A percentile compares a stretch with the other conserved stretches of the same genome.
Conservation (phyloP, 73 alveolate species). For the Tetrahymena thermophila region DNA sequence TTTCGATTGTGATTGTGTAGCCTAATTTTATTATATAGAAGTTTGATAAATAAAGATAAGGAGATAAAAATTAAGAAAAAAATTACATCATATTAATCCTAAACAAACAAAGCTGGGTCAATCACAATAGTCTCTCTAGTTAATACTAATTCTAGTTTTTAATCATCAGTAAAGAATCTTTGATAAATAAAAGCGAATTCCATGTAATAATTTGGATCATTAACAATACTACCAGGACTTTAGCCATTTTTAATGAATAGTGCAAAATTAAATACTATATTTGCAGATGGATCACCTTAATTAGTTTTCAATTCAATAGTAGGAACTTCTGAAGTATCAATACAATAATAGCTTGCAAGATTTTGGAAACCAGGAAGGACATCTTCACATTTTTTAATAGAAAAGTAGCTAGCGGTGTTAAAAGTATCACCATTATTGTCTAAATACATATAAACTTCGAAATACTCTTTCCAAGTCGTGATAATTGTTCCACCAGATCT, state of each 20-base stretch:
- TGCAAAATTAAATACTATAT: not conserved
- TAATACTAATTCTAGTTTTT: not conserved
- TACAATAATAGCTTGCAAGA: not conserved
- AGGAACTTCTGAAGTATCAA: not conserved
- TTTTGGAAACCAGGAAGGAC: not conserved
- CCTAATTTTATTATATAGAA: not conserved
- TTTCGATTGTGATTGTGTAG: not conserved
- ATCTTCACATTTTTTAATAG: not conserved
- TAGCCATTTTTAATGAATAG: not conserved
- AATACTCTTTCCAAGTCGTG: not conserved
- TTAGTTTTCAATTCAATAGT: not conserved
- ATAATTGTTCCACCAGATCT: not conserved
- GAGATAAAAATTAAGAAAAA: not conserved
- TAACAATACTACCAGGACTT: not conserved
- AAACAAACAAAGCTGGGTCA: not conserved
- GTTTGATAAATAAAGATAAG: not conserved
- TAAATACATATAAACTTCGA: not conserved
- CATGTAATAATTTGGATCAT: not conserved
- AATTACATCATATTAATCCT: not conserved
- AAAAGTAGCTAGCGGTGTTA: not conserved
- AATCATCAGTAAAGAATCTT: not conserved
- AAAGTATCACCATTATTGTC: not conserved
- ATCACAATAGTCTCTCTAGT: not conserved
- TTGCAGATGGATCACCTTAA: not conserved
- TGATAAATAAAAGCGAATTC: not conserved